phyloP scores from a whole-genome alignment of 1,139 yeast species.

The Zygoascus meyerae region DNA sequence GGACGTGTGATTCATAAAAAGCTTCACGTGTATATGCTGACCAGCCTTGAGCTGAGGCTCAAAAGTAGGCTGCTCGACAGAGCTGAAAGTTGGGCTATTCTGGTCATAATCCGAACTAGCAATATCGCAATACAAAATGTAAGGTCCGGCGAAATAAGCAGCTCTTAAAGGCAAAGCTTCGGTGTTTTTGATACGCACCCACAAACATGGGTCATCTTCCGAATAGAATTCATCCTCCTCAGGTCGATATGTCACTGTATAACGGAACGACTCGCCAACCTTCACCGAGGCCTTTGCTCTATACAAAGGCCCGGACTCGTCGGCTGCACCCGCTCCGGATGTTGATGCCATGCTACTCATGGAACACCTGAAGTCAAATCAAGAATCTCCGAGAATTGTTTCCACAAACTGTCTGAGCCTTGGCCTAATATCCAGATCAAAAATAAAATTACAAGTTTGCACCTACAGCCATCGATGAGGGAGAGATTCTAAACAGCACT shows the following conservation, averaged over 20 bases:
- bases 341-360: too few relatives aligned
- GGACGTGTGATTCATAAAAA: slow-evolving; percentile 40
- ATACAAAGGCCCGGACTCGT: slow-evolving; percentile 26
- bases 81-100: slow-evolving; percentile 49
- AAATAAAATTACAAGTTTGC: too few relatives aligned
- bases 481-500: too few relatives aligned
- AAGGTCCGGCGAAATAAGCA: slow-evolving; percentile 88
- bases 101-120: slow-evolving; percentile 59
- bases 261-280: slow-evolving; percentile 56
- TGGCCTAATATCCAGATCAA: too few relatives aligned
- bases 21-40: slow-evolving; percentile 49
- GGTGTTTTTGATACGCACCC: slow-evolving; percentile 65
- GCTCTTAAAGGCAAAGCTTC: slow-evolving; percentile 78
- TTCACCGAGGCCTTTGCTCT: slow-evolving; percentile 40
- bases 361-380: too few relatives aligned
- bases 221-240: slow-evolving; percentile 11
- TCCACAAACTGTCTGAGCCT: too few relatives aligned
- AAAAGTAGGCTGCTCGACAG: slow-evolving; percentile 68
- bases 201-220: slow-evolving; percentile 33
- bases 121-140: slow-evolving; percentile 79
- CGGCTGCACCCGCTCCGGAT: too few relatives aligned
- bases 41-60: slow-evolving; percentile 75
- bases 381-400: too few relatives aligned
- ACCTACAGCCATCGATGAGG: too few relatives aligned
- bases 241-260: slow-evolving; percentile 42